phyloP scores from a whole-genome alignment of 768 basidiomycete genomes.

The Lepiota venenata region DNA sequence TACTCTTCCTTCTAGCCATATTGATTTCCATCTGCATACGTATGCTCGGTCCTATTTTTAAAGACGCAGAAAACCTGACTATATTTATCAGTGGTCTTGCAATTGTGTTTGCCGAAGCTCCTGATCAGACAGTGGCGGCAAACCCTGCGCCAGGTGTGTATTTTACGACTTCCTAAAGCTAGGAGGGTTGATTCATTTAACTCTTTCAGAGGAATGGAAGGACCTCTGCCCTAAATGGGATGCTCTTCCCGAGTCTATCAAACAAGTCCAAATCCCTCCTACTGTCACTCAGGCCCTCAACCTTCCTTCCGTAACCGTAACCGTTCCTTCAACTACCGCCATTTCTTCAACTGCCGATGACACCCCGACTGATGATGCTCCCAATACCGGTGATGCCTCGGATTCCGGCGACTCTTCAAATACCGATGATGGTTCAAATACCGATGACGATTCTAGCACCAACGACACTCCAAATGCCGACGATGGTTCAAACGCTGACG shows the following conservation, averaged over 20 bases:
- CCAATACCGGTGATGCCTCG: no score
- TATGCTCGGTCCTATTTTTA: slow-evolving; percentile 18
- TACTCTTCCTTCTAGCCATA: slow-evolving; percentile 1
- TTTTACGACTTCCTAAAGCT: slow-evolving; percentile 11
- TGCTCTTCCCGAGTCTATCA: neutral
- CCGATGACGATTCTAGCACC: no score
- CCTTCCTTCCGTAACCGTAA: no score
- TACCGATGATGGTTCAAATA: no score
- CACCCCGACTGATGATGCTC: no score
- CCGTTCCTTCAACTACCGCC: no score
- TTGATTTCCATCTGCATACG: slow-evolving; percentile 14
- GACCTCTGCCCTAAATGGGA: slow-evolving; percentile 30
- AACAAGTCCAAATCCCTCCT: no score
- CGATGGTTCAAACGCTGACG: no score
- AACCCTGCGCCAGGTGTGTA: slow-evolving; percentile 2
- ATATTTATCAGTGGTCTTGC: slow-evolving; percentile 26
- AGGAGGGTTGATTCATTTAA: neutral
- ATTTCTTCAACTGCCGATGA: no score
- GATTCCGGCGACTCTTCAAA: no score
- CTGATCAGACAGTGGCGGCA: neutral
- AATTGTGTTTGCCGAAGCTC: slow-evolving; percentile 30
- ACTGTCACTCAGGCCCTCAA: no score
- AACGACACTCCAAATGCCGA: no score
- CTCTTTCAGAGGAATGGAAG: slow-evolving; percentile 26
- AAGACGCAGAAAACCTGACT: neutral